These are phyloP conservation scores for Spergularia bocconei DNA, from an alignment of 148 eudicot genomes.

Conservation along the genomic window DNA sequence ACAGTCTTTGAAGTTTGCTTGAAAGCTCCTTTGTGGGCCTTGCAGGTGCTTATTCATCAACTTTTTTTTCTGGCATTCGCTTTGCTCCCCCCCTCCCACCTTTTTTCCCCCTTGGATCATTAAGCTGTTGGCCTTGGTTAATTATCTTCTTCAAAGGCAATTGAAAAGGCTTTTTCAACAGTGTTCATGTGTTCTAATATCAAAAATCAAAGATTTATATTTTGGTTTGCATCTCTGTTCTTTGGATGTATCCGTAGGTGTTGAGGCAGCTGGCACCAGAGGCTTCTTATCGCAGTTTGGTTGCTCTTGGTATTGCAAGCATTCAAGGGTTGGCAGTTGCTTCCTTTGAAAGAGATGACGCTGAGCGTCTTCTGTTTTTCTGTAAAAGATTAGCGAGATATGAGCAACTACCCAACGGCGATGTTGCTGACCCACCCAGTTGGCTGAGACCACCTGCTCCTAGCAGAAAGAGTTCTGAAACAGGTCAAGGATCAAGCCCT, in stretches of 20 bases:
- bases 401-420: constrained; percentile 26
- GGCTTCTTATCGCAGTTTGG: constrained; percentile 73
- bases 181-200: not conserved
- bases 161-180: not conserved
- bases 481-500: constrained; percentile 37
- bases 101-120: not conserved
- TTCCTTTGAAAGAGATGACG: constrained; percentile 81
- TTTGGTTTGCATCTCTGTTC: constrained; percentile 10
- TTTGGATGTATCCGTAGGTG: constrained; percentile 43
- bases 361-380: constrained; percentile 78
- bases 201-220: not conserved
- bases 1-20: constrained; percentile 83
- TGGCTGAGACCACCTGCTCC: constrained; percentile 94
- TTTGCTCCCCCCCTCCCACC: not conserved
- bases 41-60: constrained; percentile 55
- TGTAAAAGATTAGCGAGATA: constrained; percentile 38
- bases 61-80: not conserved
- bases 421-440: constrained; percentile 45
- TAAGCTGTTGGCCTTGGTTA: not conserved
- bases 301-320: constrained; percentile 83
- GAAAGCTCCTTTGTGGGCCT: constrained; percentile 92
- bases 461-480: constrained; percentile 47
- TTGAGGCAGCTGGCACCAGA: constrained; percentile 95
- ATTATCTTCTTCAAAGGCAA: too few species aligned
- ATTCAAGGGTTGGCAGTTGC: constrained; percentile 90